A percentile compares a stretch with the other conserved stretches of the same genome.
Conservation (phyloP, 1,284 basidiomycete genomes). For the Lentinus polychrous region DNA sequence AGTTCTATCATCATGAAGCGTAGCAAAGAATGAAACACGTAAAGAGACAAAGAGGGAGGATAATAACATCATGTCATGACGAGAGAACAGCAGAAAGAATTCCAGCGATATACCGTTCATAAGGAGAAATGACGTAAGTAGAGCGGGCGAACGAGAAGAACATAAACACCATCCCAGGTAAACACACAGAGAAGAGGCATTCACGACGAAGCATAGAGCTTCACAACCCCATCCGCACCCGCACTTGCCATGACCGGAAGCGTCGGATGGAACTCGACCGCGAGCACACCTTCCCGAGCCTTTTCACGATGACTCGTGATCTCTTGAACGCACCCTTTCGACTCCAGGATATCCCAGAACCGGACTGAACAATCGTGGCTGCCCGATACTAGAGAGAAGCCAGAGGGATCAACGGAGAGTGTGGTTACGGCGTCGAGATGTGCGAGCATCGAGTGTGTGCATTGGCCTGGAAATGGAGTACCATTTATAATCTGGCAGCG, state of each 20-base stretch:
- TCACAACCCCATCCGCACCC: constrained; percentile 92
- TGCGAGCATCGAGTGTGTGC: constrained; percentile 84
- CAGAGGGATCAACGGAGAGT: constrained; percentile 81
- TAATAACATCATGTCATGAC: no score
- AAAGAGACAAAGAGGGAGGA: no score
- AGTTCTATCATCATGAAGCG: no score
- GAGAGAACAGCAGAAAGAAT: neutral
- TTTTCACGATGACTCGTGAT: constrained; percentile 83
- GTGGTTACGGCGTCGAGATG: constrained; percentile 91
- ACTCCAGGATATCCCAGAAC: constrained; percentile 90
- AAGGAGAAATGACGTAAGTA: neutral
- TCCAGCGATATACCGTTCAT: neutral
- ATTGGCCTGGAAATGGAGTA: constrained; percentile 48
- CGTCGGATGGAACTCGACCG: constrained; percentile 79
- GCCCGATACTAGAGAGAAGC: constrained; percentile 83
- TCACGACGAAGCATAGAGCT: constrained; percentile 80
- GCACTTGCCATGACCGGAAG: constrained; percentile 87
- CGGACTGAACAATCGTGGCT: constrained; percentile 92
- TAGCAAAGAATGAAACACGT: no score
- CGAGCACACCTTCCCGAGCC: constrained; percentile 85
- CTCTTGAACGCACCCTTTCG: constrained; percentile 83
- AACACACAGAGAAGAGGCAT: constrained; percentile 4
- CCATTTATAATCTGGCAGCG: neutral
- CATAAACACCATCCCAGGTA: no score
- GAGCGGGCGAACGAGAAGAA: no score